Base-by-base conservation (phyloP, 2,329 filamentous ascomycete genomes). In the Arthroderma sp. region DNA sequence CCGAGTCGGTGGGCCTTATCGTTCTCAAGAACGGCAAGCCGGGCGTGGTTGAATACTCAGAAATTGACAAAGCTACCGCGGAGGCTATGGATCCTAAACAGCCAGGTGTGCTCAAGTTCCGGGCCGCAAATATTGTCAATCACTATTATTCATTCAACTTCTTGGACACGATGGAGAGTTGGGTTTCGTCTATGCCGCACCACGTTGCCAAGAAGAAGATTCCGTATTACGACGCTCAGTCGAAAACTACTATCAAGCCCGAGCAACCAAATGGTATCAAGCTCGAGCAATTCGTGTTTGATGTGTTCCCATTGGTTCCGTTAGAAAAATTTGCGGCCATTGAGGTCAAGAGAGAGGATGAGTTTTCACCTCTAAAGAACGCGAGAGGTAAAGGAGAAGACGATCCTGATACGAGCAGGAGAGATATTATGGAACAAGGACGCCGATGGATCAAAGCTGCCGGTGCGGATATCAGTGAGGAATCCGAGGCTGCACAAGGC, bases 181-280 rank as follows among this genome's bases (percentile, higher is more conserved):
- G 86, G 85, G 80, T 78, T 11, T 75, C 87, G 68, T 79, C 81
- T 64, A 77, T 98, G 43, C 89, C 89, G 10, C 91, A 96, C 65
- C 91, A 98, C 72, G 81, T 98, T 51, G 91, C 91, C 38, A 80
- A 83, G 65, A 98, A 98, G 83, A 98, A 98, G 83, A 98, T 98
- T 50, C 88, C 89, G 7, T 81, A 78, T 61, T 75, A 85, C 53
- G 80, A 94, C 61, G 74, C 81, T 9, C 72, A 82, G 60, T 81
- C 75, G 30, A 88, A 87, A 51, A 80, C 85, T 63, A 77, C 78
- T 0, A 72, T 94, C 65, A 94, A 94, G 75, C 87, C 89, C 3
- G 80, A 87, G 63, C 91, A 87, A 70, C 86, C 91, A 52, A 98
- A 98, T 61, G 91, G 91, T 54, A 88, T 98, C 75, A 98, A 98